Percentiles rank a stretch among this genome's conserved stretches.
These are phyloP conservation scores for Parathielavia appendiculata DNA, from an alignment of 495 filamentous ascomycete species.

Conservation along the genomic window DNA sequence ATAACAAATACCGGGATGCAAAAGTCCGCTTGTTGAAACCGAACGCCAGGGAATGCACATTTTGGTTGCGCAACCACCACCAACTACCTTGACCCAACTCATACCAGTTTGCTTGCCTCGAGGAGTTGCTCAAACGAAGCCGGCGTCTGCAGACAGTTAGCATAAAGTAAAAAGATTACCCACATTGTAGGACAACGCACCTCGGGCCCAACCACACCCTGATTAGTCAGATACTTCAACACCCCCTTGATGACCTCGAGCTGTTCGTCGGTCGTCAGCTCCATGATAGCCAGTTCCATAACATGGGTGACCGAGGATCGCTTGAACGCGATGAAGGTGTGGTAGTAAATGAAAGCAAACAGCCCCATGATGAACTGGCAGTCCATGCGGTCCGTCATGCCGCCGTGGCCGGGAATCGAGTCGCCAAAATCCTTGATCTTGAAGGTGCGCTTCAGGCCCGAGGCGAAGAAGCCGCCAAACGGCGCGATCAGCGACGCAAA, in stretches of 20 bases:
- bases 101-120: constrained; percentile 3
- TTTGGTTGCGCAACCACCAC: background rate
- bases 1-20: background rate
- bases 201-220: constrained; percentile 45
- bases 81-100: constrained; percentile 5
- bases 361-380: constrained; percentile 99
- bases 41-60: constrained; percentile 19
- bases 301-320: constrained; percentile 76
- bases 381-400: constrained; percentile 99
- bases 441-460: constrained; percentile 95
- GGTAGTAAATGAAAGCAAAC: constrained; percentile 97
- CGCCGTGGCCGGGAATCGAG: constrained; percentile 94
- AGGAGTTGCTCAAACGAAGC: constrained; percentile 15
- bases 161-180: background rate
- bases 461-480: constrained; percentile 98
- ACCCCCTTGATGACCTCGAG: constrained; percentile 80
- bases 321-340: constrained; percentile 89
- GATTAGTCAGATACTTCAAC: constrained; percentile 79
- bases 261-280: constrained; percentile 77
- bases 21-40: constrained; percentile 18
- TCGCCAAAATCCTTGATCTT: constrained; percentile 99
- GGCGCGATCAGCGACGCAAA: constrained; percentile 97
- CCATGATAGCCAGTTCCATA: constrained; percentile 82
- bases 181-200: constrained; percentile 8
- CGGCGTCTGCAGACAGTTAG: constrained; percentile 4